phyloP scores from a whole-genome alignment of 2,329 filamentous ascomycete species.

The Aureobasidium subglaciale region DNA sequence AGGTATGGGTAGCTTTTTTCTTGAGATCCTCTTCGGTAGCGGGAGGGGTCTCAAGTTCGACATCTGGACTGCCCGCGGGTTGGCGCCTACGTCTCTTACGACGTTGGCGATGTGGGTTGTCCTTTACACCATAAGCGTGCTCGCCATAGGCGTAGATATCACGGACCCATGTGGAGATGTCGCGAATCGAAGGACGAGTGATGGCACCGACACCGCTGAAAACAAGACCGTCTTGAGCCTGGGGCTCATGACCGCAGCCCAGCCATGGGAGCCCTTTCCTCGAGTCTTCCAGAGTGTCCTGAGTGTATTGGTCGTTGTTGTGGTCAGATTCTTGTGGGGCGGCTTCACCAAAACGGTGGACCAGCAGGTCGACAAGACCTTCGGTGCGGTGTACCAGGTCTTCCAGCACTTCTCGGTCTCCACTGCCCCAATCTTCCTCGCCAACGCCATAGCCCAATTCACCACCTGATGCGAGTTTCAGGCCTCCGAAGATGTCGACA shows the following conservation, averaged over 20 bases:
- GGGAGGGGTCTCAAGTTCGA: neutral
- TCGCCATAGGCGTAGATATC: slow-evolving; percentile 79
- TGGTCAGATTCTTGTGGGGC: slow-evolving; percentile 21
- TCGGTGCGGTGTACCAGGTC: slow-evolving; percentile 74
- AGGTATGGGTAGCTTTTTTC: neutral
- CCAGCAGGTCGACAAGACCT: slow-evolving; percentile 79
- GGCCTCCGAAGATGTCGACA: slow-evolving; percentile 68
- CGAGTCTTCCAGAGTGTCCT: slow-evolving; percentile 19
- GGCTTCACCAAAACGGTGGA: slow-evolving; percentile 72
- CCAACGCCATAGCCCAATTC: slow-evolving; percentile 91
- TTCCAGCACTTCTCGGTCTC: slow-evolving; percentile 86
- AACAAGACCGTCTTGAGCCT: slow-evolving; percentile 71
- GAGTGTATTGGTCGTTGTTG: slow-evolving; percentile 3
- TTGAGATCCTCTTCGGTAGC: neutral
- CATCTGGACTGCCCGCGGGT: slow-evolving; percentile 13
- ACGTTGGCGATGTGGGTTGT: slow-evolving; percentile 65
- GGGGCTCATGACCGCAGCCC: slow-evolving; percentile 60
- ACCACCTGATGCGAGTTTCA: slow-evolving; percentile 83
- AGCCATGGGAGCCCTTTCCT: slow-evolving; percentile 53
- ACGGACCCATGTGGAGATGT: slow-evolving; percentile 80
- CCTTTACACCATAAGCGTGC: slow-evolving; percentile 74
- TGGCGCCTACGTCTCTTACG: slow-evolving; percentile 37
- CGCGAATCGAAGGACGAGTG: slow-evolving; percentile 61
- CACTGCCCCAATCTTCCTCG: slow-evolving; percentile 90
- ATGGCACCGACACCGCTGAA: slow-evolving; percentile 76